Evolutionary conservation across 305 asterid species (phyloP).

Genomic region (Fraxinus dipetala): DNA sequence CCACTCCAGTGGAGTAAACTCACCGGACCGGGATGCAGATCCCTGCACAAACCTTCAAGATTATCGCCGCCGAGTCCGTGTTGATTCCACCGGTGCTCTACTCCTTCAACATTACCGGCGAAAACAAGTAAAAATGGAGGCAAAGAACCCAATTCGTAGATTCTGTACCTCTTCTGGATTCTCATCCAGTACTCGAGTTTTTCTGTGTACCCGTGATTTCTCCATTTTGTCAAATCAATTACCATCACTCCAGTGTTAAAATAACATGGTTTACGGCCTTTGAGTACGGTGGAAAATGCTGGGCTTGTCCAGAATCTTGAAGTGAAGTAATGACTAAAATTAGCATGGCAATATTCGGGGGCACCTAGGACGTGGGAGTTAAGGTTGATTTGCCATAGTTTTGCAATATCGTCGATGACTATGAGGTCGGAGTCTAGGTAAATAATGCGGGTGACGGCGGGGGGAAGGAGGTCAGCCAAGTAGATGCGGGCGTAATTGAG

Average conservation of each 20-base stretch:
- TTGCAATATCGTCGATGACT: conserved; percentile 66
- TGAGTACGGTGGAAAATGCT: conserved; percentile 33
- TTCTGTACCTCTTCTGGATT: conserved; percentile 52
- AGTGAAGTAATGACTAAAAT: conserved; percentile 69
- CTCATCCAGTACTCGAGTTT: conserved; percentile 80
- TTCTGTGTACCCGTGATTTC: conserved; percentile 35
- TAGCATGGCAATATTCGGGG: conserved; percentile 74
- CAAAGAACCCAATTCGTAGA: conserved; percentile 71
- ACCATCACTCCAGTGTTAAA: conserved; percentile 98
- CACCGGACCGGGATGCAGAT: conserved; percentile 84
- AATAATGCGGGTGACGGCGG: conserved; percentile 48
- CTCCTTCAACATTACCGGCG: conserved; percentile 65
- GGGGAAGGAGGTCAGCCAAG: conserved; percentile 67
- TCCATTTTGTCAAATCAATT: conserved; percentile 55
- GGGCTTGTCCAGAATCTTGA: conserved; percentile 58
- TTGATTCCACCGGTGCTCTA: conserved; percentile 86
- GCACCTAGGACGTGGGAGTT: conserved; percentile 56
- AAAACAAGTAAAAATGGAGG: conserved; percentile 73
- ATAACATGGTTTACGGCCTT: conserved; percentile 49
- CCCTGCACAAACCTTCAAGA: conserved; percentile 65
- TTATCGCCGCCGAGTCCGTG: conserved; percentile 95
- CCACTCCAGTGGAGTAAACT: conserved; percentile 90
- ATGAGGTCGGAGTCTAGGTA: conserved; percentile 87
- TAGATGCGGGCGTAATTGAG: conserved; percentile 80
- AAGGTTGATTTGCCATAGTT: conserved; percentile 58